Base-by-base conservation (phyloP, 306 rosid genomes). In the Lagenaria siceraria region DNA sequence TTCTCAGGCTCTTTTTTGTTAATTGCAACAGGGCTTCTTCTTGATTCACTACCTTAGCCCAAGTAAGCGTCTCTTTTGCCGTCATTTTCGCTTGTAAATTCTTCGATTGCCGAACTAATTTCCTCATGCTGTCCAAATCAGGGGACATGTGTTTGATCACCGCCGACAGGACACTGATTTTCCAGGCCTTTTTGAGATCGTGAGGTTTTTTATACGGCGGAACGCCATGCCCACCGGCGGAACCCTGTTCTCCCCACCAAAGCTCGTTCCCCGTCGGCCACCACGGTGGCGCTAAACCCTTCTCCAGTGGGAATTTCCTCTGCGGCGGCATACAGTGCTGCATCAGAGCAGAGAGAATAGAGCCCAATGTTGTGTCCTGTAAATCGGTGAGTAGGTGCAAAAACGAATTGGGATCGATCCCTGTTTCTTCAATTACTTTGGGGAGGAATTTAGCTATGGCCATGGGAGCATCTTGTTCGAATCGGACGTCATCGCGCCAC, bases 231-330 rank as follows among this genome's bases (percentile, higher is more conserved):
- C 87, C 87, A 1, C 81, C 77, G n/a, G 90, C 77, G 15, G 78
- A 0, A 2, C 93, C 91, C 33, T 87, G 87, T 21, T 87, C 61
- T 0, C 92, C 92, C 97, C 92, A 92, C 91, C 93, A 90, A 2
- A 75, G 1, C 77, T 90, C 89, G 13, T 15, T 36, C 10, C 92
- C 88, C 1, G 62, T 87, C 17, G 92, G 92, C 97, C 97, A 88
- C 96, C 93, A 88, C 0, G 91, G 96, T 4, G 96, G 92, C 15
- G 92, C 82, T n/a, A 88, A 19, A 0, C 96, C 93, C 72, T 76
- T 90, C 19, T 90, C 89, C 11, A 83, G 59, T 0, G 93, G 89
- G 48, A 85, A 90, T 43, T 81, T 84, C 78, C 89, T 76, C 56
- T 86, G 94, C 0, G 92, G 90, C 1, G 96, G 94, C 0, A 74